Conservation (phyloP, 441 rosid genomes). For the Adansonia grandidieri region DNA sequence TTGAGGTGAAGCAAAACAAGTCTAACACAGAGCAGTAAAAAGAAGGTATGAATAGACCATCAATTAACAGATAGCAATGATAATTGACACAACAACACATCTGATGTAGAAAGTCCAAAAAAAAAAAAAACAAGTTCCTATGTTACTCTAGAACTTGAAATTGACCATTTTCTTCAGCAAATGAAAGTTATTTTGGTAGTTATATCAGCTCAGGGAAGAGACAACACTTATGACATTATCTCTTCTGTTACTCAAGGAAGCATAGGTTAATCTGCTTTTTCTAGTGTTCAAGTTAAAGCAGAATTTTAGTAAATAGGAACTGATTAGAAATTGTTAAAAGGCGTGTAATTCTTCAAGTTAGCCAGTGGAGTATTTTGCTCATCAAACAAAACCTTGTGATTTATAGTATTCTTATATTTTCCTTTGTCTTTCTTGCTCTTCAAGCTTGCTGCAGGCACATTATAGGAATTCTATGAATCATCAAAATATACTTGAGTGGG, state of each 20-base stretch:
- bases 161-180: slow-evolving; percentile 5
- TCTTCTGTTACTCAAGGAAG: neutral
- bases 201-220: neutral
- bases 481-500: slow-evolving; percentile 9
- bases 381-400: neutral
- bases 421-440: neutral
- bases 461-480: slow-evolving; percentile 5
- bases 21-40: neutral
- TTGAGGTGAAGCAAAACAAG: neutral
- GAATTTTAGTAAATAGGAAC: slow-evolving; percentile 13
- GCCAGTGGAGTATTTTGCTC: neutral
- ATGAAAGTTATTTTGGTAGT: slow-evolving; percentile 9
- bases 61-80: neutral
- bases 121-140: neutral
- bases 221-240: neutral
- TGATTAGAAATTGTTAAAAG: slow-evolving; percentile 9
- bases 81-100: neutral
- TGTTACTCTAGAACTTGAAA: slow-evolving; percentile 7
- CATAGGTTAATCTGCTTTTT: neutral
- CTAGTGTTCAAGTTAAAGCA: slow-evolving; percentile 13
- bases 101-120: neutral
- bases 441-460: slow-evolving; percentile 20
- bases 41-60: neutral
- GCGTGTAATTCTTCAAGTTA: neutral
- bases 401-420: neutral